Conservation (phyloP, 345 rosid species). For the Reutealis trisperma region DNA sequence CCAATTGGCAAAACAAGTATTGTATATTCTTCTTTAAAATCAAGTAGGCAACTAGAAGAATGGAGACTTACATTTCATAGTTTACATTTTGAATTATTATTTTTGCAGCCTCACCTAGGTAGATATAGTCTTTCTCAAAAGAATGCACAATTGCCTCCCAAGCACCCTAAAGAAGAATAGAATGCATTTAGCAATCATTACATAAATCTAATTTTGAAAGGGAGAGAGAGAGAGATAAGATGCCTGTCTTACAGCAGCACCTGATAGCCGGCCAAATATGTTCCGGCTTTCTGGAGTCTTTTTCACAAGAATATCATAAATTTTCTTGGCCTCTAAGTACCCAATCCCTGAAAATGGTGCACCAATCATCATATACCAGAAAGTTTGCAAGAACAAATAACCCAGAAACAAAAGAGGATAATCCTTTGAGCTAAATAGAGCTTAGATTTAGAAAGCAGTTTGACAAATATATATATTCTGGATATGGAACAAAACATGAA, state of each 20-base stretch:
- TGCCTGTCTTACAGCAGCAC: slow-evolving; percentile 71
- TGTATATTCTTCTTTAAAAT: slow-evolving; percentile 2
- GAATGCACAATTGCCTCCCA: slow-evolving; percentile 88
- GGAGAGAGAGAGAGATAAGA: slow-evolving; percentile 14
- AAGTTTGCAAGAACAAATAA: background rate
- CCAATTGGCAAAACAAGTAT: background rate
- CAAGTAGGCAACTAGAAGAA: slow-evolving; percentile 10
- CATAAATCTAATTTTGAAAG: background rate
- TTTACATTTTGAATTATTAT: slow-evolving; percentile 86
- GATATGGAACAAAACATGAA: background rate
- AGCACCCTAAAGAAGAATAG: slow-evolving; percentile 51
- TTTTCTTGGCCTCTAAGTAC: slow-evolving; percentile 77
- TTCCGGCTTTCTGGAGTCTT: slow-evolving; percentile 79
- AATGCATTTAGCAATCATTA: slow-evolving; percentile 2
- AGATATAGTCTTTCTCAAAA: slow-evolving; percentile 83
- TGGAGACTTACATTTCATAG: slow-evolving; percentile 78
- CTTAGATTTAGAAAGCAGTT: background rate
- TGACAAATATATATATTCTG: background rate
- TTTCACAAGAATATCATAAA: slow-evolving; percentile 72
- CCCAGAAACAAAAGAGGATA: background rate
- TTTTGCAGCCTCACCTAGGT: slow-evolving; percentile 95
- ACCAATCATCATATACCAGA: slow-evolving; percentile 24
- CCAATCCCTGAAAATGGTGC: slow-evolving; percentile 56
- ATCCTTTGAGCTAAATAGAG: background rate
- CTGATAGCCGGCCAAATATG: slow-evolving; percentile 91